A percentile compares a stretch with the other conserved stretches of the same genome.
These are phyloP conservation scores for Cicer cuneatum DNA, from an alignment of 306 rosid genomes.

Conservation along the genomic window DNA sequence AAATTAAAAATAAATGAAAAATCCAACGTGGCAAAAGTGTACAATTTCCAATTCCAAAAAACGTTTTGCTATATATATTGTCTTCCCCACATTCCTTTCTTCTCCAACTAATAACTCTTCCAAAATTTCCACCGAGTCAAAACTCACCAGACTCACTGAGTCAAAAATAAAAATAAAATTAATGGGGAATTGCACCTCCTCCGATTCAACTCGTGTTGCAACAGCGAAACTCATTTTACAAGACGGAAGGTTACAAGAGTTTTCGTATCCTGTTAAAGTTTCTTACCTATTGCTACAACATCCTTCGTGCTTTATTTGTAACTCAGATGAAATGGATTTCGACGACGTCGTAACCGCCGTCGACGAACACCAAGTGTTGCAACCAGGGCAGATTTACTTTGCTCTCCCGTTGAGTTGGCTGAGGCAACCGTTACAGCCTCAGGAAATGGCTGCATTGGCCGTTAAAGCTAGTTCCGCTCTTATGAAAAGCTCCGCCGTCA, in stretches of 20 bases:
- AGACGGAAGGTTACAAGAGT: constrained; percentile 75
- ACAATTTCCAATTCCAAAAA: constrained; percentile 35
- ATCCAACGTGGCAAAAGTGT: constrained; percentile 55
- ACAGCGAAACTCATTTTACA: constrained; percentile 76
- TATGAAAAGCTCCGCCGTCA: constrained; percentile 55
- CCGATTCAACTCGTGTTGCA: constrained; percentile 61
- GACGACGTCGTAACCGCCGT: constrained; percentile 71
- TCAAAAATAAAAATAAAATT: not conserved
- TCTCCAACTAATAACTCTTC: not conserved
- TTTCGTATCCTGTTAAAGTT: constrained; percentile 68
- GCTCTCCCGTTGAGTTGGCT: constrained; percentile 75
- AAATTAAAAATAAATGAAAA: constrained; percentile 21
- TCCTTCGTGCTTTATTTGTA: constrained; percentile 76
- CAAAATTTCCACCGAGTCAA: not conserved
- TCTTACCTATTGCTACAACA: constrained; percentile 68
- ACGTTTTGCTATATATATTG: constrained; percentile 41
- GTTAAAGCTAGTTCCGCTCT: constrained; percentile 88
- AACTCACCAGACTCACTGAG: constrained; percentile 14
- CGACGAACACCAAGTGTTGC: constrained; percentile 70
- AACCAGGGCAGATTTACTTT: constrained; percentile 84
- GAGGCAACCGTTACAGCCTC: constrained; percentile 60
- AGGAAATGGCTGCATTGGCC: constrained; percentile 97
- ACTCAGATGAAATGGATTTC: constrained; percentile 94
- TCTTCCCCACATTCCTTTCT: not conserved
- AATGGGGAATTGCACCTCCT: constrained; percentile 86